Evolutionary conservation across 345 rosid species (phyloP).

Genomic region (Syzygium jambos): DNA sequence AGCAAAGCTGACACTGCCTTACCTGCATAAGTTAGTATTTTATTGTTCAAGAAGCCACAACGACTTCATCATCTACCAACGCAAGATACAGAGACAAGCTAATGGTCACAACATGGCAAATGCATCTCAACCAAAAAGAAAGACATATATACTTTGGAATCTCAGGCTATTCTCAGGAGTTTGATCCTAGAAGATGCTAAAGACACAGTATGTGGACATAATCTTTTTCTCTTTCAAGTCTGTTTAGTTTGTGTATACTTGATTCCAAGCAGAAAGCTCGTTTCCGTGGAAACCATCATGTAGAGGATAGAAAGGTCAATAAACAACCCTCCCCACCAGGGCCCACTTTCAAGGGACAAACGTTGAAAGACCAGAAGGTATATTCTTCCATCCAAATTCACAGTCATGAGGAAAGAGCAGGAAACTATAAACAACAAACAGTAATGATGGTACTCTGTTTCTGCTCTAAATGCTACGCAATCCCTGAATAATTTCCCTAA

Average conservation of each 20-base stretch:
- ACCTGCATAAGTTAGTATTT: not conserved
- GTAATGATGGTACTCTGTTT: not conserved
- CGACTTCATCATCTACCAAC: not conserved
- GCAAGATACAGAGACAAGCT: not conserved
- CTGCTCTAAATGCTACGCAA: not conserved
- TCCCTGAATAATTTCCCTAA: not conserved
- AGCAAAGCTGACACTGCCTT: not conserved
- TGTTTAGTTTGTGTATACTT: not conserved
- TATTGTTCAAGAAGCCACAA: not conserved
- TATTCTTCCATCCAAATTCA: not conserved
- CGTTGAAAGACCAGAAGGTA: not conserved
- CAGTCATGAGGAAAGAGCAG: not conserved
- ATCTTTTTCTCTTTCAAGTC: not conserved
- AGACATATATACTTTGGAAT: not conserved
- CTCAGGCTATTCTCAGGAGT: not conserved
- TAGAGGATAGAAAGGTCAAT: not conserved
- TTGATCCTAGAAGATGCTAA: not conserved
- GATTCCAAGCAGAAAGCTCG: not conserved
- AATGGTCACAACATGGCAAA: not conserved
- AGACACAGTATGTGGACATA: not conserved
- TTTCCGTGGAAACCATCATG: not conserved
- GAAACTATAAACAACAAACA: not conserved
- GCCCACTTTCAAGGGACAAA: not conserved
- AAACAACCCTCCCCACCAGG: not conserved
- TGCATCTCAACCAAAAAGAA: not conserved